A percentile compares a stretch with the other conserved stretches of the same genome.
phyloP scores from a whole-genome alignment of 768 basidiomycete species.

The Trametes villosa region DNA sequence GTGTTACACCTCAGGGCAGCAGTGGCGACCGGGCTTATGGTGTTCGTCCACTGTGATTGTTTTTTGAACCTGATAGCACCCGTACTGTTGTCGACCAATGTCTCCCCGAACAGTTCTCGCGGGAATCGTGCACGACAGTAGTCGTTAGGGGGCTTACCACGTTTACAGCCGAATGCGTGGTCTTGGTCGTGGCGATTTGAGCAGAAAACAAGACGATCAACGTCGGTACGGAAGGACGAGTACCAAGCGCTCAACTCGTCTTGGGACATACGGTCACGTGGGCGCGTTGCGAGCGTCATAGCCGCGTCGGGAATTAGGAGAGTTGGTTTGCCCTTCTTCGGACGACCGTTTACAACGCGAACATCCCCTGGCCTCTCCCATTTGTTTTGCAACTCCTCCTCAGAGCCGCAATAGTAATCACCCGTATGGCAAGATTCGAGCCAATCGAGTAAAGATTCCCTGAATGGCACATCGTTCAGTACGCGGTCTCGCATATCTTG shows the following conservation, averaged over 20 bases:
- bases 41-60: neutral
- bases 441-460: neutral
- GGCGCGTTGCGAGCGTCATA: neutral
- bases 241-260: neutral
- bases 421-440: neutral
- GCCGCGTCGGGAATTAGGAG: neutral
- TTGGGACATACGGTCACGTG: neutral
- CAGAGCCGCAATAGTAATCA: neutral
- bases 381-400: neutral
- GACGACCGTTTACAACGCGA: neutral
- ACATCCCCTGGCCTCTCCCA: neutral
- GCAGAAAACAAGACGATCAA: neutral
- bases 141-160: neutral
- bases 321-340: neutral
- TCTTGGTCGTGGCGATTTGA: neutral
- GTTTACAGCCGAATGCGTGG: neutral
- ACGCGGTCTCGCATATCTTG: neutral
- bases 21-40: neutral
- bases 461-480: neutral
- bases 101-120: neutral
- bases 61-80: neutral
- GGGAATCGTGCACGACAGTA: neutral
- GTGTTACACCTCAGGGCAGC: neutral
- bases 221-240: neutral
- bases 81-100: neutral